Conservation (phyloP, 345 rosid species). For the Euphorbia tirucalli region DNA sequence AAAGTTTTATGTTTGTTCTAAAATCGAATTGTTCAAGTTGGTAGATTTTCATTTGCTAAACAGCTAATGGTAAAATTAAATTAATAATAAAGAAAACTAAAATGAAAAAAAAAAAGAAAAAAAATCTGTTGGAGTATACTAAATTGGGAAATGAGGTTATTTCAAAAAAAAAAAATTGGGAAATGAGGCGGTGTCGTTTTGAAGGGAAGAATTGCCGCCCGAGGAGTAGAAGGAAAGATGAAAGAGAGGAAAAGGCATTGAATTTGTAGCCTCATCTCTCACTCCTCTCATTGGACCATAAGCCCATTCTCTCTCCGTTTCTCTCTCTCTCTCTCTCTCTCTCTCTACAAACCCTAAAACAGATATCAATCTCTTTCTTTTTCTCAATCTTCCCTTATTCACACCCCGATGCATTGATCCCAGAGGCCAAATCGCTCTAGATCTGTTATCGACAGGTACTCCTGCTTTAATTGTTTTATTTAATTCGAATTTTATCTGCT, state of each 20-base stretch:
- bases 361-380: not conserved
- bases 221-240: constrained; percentile 3
- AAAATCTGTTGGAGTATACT: too few relatives aligned
- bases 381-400: not conserved
- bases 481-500: not conserved
- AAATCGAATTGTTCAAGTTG: too few relatives aligned
- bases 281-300: constrained; percentile 20
- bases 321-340: constrained; percentile 17
- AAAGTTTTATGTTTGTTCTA: too few relatives aligned
- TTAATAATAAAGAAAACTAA: too few relatives aligned
- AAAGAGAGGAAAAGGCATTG: constrained; percentile 16
- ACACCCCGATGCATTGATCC: constrained; percentile 25
- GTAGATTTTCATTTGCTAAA: too few relatives aligned
- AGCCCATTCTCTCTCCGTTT: constrained; percentile 11
- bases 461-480: not conserved
- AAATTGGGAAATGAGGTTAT: too few relatives aligned
- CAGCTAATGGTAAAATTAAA: too few relatives aligned
- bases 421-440: constrained; percentile 2
- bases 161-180: too few relatives aligned
- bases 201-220: constrained; percentile 16
- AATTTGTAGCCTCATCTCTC: constrained; percentile 29
- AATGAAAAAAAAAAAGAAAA: too few relatives aligned
- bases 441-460: constrained; percentile 30
- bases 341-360: constrained; percentile 35
- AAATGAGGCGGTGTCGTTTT: constrained; percentile 25